These are phyloP conservation scores for Medicago arabica DNA, from an alignment of 306 rosid genomes.

Conservation along the genomic window DNA sequence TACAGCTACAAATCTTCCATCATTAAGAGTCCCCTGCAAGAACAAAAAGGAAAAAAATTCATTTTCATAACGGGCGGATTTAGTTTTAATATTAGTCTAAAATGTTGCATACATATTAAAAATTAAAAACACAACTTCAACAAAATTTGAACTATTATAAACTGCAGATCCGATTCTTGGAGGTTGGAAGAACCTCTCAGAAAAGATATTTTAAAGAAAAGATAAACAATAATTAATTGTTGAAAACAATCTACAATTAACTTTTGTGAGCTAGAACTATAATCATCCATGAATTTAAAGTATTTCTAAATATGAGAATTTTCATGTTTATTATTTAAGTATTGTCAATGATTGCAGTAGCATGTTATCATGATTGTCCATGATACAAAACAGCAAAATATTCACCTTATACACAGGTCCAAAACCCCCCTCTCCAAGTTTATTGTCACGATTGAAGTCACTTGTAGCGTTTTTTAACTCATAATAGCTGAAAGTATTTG, in stretches of 20 bases:
- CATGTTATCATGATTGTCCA: not conserved
- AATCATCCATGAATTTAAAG: too few relatives aligned
- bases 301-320: not conserved
- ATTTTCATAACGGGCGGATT: not conserved
- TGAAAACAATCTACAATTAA: too few relatives aligned
- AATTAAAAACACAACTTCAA: too few relatives aligned
- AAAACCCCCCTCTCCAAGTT: constrained; percentile 90
- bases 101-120: too few relatives aligned
- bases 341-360: not conserved
- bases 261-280: too few relatives aligned
- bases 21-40: constrained; percentile 69
- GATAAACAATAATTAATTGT: too few relatives aligned
- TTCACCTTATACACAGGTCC: constrained; percentile 83
- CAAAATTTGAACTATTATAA: too few relatives aligned
- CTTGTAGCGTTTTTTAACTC: constrained; percentile 69
- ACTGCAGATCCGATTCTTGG: too few relatives aligned
- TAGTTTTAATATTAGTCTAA: too few relatives aligned
- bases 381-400: not conserved
- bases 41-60: constrained; percentile 6
- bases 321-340: not conserved
- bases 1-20: constrained; percentile 79
- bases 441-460: constrained; percentile 63
- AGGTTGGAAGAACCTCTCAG: too few relatives aligned
- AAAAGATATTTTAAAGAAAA: too few relatives aligned
- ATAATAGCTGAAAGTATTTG: constrained; percentile 67